phyloP scores from a whole-genome alignment of 129 eudicot species.

The Artemisia annua region DNA sequence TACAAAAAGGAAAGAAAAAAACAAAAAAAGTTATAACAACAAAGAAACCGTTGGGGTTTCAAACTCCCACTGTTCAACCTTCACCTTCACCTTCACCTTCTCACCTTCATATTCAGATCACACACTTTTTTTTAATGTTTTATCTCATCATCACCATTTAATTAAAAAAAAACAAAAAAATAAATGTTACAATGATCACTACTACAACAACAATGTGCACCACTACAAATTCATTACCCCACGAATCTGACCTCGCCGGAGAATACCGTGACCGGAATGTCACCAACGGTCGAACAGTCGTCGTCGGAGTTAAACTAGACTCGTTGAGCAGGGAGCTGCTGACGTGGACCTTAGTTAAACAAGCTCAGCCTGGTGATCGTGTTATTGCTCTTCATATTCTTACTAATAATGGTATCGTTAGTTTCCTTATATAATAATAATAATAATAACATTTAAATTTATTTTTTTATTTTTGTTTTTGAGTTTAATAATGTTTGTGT shows the following conservation, averaged over 20 bases:
- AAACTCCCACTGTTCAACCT: too few species aligned
- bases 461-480: neutral
- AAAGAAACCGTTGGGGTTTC: too few species aligned
- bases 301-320: constrained; percentile 70
- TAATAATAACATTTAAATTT: neutral
- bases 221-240: constrained; percentile 14
- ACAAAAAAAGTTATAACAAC: too few species aligned
- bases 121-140: too few species aligned
- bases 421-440: too few species aligned
- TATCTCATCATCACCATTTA: too few species aligned
- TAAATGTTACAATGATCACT: neutral
- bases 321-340: constrained; percentile 62
- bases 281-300: constrained; percentile 43
- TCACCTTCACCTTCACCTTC: too few species aligned
- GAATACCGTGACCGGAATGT: constrained; percentile 38
- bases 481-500: neutral
- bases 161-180: too few species aligned
- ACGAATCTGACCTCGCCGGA: constrained; percentile 46
- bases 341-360: constrained; percentile 74
- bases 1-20: too few species aligned
- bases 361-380: constrained; percentile 72
- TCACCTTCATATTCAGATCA: too few species aligned
- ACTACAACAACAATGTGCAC: neutral
- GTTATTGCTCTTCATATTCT: constrained; percentile 76
- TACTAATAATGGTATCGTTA: constrained; percentile 42